phyloP scores from a whole-genome alignment of 495 filamentous ascomycete genomes.

The Bathelium albidoporum region DNA sequence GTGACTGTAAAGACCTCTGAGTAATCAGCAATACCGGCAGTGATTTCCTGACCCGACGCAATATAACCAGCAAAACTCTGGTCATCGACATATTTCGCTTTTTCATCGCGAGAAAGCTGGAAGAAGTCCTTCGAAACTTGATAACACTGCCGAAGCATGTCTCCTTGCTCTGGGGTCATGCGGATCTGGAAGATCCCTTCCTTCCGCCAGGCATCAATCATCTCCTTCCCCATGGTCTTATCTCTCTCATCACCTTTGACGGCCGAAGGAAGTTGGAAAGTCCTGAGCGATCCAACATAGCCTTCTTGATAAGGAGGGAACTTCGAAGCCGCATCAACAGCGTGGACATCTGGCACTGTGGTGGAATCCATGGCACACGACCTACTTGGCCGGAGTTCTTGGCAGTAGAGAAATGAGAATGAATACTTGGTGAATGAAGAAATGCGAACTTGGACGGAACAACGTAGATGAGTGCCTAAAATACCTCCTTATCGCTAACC shows the following conservation, averaged over 20 bases:
- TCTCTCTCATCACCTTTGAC: constrained; percentile 23
- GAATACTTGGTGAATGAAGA: background rate
- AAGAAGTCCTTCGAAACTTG: constrained; percentile 33
- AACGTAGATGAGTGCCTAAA: background rate
- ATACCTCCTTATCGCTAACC: background rate
- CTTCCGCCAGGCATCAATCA: constrained; percentile 32
- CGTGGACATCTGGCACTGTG: background rate
- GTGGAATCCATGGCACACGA: background rate
- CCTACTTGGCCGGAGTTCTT: too few relatives aligned
- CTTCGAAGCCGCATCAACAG: background rate
- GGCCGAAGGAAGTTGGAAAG: constrained; percentile 29
- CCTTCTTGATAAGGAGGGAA: constrained; percentile 32
- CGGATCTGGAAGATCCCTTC: constrained; percentile 38
- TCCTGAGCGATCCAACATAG: constrained; percentile 25
- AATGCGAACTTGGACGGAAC: background rate
- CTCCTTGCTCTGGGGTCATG: constrained; percentile 22
- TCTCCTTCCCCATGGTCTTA: constrained; percentile 26
- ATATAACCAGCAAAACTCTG: constrained; percentile 39
- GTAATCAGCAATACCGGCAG: constrained; percentile 38
- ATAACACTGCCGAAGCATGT: constrained; percentile 24
- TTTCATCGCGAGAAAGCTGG: constrained; percentile 22
- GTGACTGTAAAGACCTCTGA: constrained; percentile 41
- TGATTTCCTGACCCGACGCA: constrained; percentile 40
- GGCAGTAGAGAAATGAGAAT: background rate
- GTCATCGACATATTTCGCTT: constrained; percentile 35